Evolutionary conservation across 805 yeast genomes (phyloP).

Genomic region (Monosporozyma siamensis): DNA sequence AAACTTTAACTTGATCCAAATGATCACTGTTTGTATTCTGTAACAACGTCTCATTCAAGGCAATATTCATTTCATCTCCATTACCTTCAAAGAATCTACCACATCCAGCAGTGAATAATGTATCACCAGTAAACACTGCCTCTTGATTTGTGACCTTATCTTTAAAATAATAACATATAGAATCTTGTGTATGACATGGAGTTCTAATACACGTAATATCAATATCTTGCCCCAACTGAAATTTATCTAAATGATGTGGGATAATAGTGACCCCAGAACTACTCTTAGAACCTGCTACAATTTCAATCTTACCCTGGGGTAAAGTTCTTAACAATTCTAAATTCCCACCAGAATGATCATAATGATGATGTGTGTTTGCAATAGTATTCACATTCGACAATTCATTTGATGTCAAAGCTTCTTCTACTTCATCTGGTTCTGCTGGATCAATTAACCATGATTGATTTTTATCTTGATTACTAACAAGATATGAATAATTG

Average conservation of each 20-base stretch:
- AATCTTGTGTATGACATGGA: constrained; percentile 97
- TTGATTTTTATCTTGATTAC: constrained; percentile 47
- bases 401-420: constrained; percentile 34
- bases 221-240: constrained; percentile 31
- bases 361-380: constrained; percentile 94
- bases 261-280: constrained; percentile 59
- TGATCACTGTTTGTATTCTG: constrained; percentile 45
- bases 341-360: constrained; percentile 91
- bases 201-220: constrained; percentile 79
- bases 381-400: constrained; percentile 54
- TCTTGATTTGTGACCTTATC: constrained; percentile 54
- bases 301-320: constrained; percentile 40
- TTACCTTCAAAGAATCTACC: constrained; percentile 95
- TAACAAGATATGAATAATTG: constrained; percentile 75
- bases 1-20: constrained; percentile 47
- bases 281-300: constrained; percentile 63
- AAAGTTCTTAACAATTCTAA: constrained; percentile 25
- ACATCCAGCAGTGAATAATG: constrained; percentile 88
- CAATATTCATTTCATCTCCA: constrained; percentile 66
- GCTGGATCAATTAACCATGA: constrained; percentile 93
- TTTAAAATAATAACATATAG: constrained; percentile 73
- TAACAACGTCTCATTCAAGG: constrained; percentile 54
- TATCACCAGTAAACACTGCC: constrained; percentile 92
- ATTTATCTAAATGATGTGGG: constrained; percentile 55
- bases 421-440: constrained; percentile 59